Evolutionary conservation across 352 stramenopile species (phyloP).

Genomic region (Halophytophthora polymorphica): DNA sequence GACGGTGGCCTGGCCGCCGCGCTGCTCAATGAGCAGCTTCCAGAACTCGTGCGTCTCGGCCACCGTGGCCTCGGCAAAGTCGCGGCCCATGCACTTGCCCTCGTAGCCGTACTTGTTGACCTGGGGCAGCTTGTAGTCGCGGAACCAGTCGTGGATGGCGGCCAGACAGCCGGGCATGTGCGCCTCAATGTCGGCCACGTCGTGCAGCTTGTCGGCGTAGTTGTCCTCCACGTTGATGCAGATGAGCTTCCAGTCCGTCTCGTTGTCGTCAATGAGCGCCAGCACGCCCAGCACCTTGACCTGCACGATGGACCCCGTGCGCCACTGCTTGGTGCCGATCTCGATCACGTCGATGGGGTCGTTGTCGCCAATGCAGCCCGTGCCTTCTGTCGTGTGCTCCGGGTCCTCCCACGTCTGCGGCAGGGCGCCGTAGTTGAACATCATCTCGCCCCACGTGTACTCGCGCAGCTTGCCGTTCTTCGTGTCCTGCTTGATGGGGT

Average conservation of each 20-base stretch:
- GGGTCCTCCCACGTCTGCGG: conserved; percentile 99
- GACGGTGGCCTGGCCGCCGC: conserved; percentile 76
- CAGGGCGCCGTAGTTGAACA: conserved; percentile 99
- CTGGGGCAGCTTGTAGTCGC: conserved; percentile 99
- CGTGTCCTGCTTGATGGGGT: conserved; percentile 99
- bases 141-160: conserved; percentile 97
- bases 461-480: conserved; percentile 98
- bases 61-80: conserved; percentile 86
- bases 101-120: conserved; percentile 99
- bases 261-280: conserved; percentile 99
- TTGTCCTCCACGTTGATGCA: conserved; percentile 96
- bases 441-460: conserved; percentile 95
- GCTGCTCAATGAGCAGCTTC: conserved; percentile 87
- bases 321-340: conserved; percentile 94
- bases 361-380: conserved; percentile 91
- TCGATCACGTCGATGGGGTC: conserved; percentile 99
- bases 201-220: conserved; percentile 95
- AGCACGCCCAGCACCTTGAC: conserved; percentile 98
- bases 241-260: conserved; percentile 99
- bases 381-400: conserved; percentile 78
- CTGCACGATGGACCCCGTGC: conserved; percentile 92
- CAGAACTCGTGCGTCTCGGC: conserved; percentile 89
- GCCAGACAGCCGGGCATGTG: conserved; percentile 92
- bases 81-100: conserved; percentile 92
- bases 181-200: conserved; percentile 96